Percentiles rank a stretch among this genome's conserved stretches.
phyloP scores from a whole-genome alignment of 352 stramenopile genomes.

The Phytophthora chlamydospora region DNA sequence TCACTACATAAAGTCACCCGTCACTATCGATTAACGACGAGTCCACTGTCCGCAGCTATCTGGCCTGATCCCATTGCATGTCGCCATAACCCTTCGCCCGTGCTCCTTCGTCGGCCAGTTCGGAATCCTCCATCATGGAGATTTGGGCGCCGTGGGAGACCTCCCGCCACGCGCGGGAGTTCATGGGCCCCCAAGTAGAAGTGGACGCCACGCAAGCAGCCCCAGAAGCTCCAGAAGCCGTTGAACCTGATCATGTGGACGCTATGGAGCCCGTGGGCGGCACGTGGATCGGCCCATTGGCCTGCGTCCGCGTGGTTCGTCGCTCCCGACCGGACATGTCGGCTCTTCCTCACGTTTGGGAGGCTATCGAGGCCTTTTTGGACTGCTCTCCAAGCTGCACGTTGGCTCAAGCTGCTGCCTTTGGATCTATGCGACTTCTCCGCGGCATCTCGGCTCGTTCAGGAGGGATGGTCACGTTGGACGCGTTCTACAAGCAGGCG shows the following conservation, averaged over 20 bases:
- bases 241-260: neutral
- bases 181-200: constrained; percentile 6
- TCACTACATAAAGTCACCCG: neutral
- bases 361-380: constrained; percentile 28
- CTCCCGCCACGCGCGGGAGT: constrained; percentile 13
- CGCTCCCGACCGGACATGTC: constrained; percentile 22
- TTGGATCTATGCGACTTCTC: constrained; percentile 31
- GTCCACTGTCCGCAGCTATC: constrained; percentile 25
- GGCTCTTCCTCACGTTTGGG: constrained; percentile 31
- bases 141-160: constrained; percentile 35
- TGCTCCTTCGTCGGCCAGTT: neutral
- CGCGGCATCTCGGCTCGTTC: constrained; percentile 25
- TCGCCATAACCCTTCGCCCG: too few species aligned
- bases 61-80: neutral
- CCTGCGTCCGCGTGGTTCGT: constrained; percentile 28
- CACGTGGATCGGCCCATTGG: constrained; percentile 27
- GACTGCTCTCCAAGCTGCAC: constrained; percentile 36
- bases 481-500: constrained; percentile 37
- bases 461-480: constrained; percentile 14
- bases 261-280: neutral
- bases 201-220: neutral
- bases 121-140: constrained; percentile 19
- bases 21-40: neutral
- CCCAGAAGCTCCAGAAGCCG: neutral
- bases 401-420: constrained; percentile 24